These are phyloP conservation scores for Paxillus involutus DNA, from an alignment of 768 basidiomycete species.

Conservation along the genomic window DNA sequence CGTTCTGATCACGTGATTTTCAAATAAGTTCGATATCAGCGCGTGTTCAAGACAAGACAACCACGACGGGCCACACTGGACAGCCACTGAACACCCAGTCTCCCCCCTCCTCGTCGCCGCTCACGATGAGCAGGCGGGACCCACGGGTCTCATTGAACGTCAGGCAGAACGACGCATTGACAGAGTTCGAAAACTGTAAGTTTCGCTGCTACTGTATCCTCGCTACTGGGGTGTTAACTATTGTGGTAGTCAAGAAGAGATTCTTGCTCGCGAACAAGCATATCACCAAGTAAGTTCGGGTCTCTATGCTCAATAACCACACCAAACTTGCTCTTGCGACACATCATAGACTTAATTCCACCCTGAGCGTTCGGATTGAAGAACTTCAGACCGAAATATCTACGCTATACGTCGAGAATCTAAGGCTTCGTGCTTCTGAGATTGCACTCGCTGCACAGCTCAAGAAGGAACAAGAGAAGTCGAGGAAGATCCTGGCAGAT, in stretches of 20 bases:
- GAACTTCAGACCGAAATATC: constrained; percentile 84
- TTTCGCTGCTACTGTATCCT: constrained; percentile 7
- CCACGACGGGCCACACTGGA: constrained; percentile 7
- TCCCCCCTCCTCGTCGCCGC: constrained; percentile 14
- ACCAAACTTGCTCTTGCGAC: constrained; percentile 7
- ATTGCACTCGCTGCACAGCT: constrained; percentile 74
- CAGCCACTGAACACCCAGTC: constrained; percentile 18
- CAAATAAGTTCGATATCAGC: constrained; percentile 35
- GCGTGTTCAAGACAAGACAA: constrained; percentile 22
- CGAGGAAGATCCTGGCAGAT: constrained; percentile 67
- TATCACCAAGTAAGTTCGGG: constrained; percentile 71
- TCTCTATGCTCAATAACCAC: constrained; percentile 1
- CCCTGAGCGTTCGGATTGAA: constrained; percentile 79
- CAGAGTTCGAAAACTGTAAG: constrained; percentile 86
- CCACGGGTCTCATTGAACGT: constrained; percentile 50
- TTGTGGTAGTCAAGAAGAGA: constrained; percentile 83
- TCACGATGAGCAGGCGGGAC: constrained; percentile 36
- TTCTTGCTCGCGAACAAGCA: constrained; percentile 89
- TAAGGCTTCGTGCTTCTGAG: constrained; percentile 77
- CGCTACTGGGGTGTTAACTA: constrained; percentile 7
- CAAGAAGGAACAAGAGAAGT: constrained; percentile 79
- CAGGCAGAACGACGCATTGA: constrained; percentile 76
- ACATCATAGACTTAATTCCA: constrained; percentile 71
- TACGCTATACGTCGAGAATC: constrained; percentile 79
- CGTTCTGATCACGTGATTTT: constrained; percentile 29